These are phyloP conservation scores for Kregervanrija delftensis DNA, from an alignment of 805 yeast genomes.

Conservation along the genomic window DNA sequence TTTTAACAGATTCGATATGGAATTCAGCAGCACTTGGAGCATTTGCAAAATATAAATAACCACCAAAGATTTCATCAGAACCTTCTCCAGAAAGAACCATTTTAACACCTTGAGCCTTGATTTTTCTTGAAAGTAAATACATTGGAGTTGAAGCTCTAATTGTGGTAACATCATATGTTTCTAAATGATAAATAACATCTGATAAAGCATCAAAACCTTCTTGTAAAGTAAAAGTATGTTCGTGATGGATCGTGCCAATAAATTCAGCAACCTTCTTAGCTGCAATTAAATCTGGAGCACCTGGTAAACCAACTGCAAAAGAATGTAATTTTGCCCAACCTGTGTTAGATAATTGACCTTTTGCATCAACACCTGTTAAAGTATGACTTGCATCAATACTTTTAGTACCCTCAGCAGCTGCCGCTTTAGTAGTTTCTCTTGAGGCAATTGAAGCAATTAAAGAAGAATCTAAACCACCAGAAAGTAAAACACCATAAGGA, in stretches of 20 bases:
- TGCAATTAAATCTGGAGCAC: constrained; percentile 95
- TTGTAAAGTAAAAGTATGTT: constrained; percentile 92
- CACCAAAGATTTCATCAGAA: constrained; percentile 98
- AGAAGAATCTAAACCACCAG: constrained; percentile 97
- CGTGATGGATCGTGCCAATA: constrained; percentile 95
- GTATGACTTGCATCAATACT: constrained; percentile 50
- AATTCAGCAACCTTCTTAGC: constrained; percentile 95
- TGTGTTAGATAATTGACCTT: constrained; percentile 73
- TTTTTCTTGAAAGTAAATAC: constrained; percentile 92
- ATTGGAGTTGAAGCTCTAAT: constrained; percentile 99
- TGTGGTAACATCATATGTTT: constrained; percentile 97
- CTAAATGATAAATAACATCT: constrained; percentile 93
- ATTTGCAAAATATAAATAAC: constrained; percentile 92
- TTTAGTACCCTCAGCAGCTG: constrained; percentile 37
- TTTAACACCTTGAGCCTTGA: constrained; percentile 99
- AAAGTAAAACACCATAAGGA: constrained; percentile 93
- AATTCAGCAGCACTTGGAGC: constrained; percentile 92
- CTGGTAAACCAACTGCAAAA: constrained; percentile 94
- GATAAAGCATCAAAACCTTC: constrained; percentile 94
- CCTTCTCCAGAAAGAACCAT: constrained; percentile 99
- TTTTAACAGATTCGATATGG: constrained; percentile 91
- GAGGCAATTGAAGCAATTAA: constrained; percentile 96
- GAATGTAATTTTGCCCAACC: constrained; percentile 84
- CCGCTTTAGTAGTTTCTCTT: constrained; percentile 83
- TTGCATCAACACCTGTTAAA: constrained; percentile 87